Evolutionary conservation across 148 eudicot genomes (phyloP), one percentile per base, ranked within the genome.

Genomic region (Rhododendron ferrugineum): DNA sequence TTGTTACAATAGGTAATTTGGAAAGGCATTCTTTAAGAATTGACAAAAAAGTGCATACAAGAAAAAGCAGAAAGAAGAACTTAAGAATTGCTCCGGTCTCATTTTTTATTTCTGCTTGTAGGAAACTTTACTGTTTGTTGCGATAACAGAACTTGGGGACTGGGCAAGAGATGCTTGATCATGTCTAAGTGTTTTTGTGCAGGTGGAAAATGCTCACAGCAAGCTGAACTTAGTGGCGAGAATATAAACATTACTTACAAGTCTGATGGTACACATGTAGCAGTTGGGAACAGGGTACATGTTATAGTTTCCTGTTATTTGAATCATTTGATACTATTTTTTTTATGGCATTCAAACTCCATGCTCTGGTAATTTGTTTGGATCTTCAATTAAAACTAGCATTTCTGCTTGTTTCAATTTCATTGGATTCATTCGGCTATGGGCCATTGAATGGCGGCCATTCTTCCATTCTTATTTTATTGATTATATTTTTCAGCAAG

Each of bases 181-280:
- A 79, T 84, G 68, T 86, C 54, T 86, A 34, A 60, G 40, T 86
- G 80, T 60, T 79, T 56, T 78, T 66, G 28, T 85, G 83, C 90
- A 96, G 99, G 92, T 92, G 99, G 98, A 68, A 96, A 96, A 92
- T 96, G 98, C 89, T 94, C 99, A 73, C 99, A 95, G 89, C 98
- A 91, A 85, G 91, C 93, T 76, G 99, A 95, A 87, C 96, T 96
- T 86, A 96, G 98, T 84, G 99, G 99, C 42, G 99, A 96, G 85
- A 96, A 96, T 88, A 96, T 96, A 80, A 96, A 96, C 88, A 96
- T 96, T 81, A 95, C 99, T 60, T 95, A 94, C 83, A 96, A 94
- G 91, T 97, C 98, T 76, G 99, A 96, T 85, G 99, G 98, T 79
- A 90, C 94, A 80, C 96, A 95, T 83, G 86, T 96, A 50, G 99